These are phyloP conservation scores for Irpex rosettiformis DNA, from an alignment of 1,284 basidiomycete genomes.

Conservation along the genomic window DNA sequence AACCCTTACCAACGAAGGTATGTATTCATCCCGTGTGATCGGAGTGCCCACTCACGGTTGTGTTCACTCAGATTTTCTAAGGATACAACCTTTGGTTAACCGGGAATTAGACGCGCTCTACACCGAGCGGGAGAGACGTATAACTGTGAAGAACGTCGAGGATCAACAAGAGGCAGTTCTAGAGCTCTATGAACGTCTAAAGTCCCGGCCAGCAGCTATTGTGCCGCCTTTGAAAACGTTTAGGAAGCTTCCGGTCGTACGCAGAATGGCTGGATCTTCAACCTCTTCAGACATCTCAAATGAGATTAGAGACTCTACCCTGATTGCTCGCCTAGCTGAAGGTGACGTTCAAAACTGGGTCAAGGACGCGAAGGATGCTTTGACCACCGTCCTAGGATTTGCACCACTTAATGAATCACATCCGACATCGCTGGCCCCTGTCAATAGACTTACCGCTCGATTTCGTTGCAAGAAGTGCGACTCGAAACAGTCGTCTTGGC, in stretches of 20 bases:
- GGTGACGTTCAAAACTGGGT: conserved; percentile 49
- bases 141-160: conserved; percentile 13
- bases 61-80: neutral
- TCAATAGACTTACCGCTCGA: conserved; percentile 52
- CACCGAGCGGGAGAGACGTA: conserved; percentile 5
- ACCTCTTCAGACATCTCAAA: conserved; percentile 1
- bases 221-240: conserved; percentile 44
- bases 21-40: neutral
- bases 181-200: conserved; percentile 16
- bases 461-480: conserved; percentile 54
- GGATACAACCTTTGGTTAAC: neutral
- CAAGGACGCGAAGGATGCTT: conserved; percentile 34
- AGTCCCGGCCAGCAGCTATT: conserved; percentile 6
- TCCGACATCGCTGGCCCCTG: conserved; percentile 46
- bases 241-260: conserved; percentile 38
- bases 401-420: conserved; percentile 46
- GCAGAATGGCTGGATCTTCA: conserved; percentile 30
- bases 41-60: neutral
- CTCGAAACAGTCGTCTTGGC: neutral
- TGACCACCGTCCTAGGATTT: conserved; percentile 47
- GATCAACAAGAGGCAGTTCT: conserved; percentile 19
- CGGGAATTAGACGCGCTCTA: conserved; percentile 5
- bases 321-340: conserved; percentile 37
- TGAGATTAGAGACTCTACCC: conserved; percentile 17
- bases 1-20: conserved; percentile 14